Percentiles rank a stretch among this genome's conserved stretches.
These are phyloP conservation scores for Trypethelium eluteriae DNA, from an alignment of 495 filamentous ascomycete species.

Conservation along the genomic window DNA sequence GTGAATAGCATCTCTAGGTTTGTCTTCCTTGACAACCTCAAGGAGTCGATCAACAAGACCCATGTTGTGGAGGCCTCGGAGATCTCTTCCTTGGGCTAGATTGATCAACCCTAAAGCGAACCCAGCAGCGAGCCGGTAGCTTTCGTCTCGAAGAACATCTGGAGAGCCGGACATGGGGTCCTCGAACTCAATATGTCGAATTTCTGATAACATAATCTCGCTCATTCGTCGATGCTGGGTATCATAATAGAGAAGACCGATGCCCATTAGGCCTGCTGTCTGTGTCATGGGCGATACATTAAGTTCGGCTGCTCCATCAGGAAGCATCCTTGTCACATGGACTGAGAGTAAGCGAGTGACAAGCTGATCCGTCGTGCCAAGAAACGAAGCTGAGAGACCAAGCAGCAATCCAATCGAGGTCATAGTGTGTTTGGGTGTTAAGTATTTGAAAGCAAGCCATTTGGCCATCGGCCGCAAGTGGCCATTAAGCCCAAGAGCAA, in stretches of 20 bases:
- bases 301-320: conserved; percentile 69
- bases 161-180: conserved; percentile 51
- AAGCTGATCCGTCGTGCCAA: conserved; percentile 93
- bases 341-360: conserved; percentile 92
- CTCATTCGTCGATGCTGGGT: conserved; percentile 97
- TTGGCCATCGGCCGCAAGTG: conserved; percentile 89
- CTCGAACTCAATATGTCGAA: conserved; percentile 72
- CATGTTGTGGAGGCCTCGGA: conserved; percentile 91
- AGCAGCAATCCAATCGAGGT: conserved; percentile 92
- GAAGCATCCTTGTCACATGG: conserved; percentile 92
- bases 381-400: conserved; percentile 82
- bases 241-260: conserved; percentile 87
- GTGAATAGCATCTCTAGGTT: conserved; percentile 81
- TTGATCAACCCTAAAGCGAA: conserved; percentile 95
- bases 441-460: conserved; percentile 97
- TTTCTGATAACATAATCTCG: conserved; percentile 95
- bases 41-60: conserved; percentile 80
- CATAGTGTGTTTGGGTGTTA: conserved; percentile 98
- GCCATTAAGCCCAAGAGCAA: conserved; percentile 90
- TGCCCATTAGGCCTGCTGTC: conserved; percentile 94
- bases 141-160: conserved; percentile 79
- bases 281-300: conserved; percentile 92
- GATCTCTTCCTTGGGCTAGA: conserved; percentile 76
- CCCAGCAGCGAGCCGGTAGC: conserved; percentile 87
- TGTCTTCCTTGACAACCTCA: conserved; percentile 72